Conservation (phyloP, 768 basidiomycete genomes). For the Tephrocybe sp. region DNA sequence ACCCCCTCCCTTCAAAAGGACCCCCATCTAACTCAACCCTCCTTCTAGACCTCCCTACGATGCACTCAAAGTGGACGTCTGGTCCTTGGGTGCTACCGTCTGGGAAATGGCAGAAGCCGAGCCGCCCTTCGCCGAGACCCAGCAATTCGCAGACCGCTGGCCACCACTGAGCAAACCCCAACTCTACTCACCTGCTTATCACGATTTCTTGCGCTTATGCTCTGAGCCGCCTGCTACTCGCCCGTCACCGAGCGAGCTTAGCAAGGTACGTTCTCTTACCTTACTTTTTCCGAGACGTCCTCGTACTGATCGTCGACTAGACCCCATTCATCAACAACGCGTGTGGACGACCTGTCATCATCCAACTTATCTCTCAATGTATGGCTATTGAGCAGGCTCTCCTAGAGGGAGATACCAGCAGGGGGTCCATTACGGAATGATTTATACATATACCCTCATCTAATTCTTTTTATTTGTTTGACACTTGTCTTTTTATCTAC, state of each 20-base stretch:
- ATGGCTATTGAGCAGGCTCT: slow-evolving; percentile 59
- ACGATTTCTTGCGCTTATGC: slow-evolving; percentile 70
- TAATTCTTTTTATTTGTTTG: neutral
- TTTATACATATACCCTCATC: slow-evolving; percentile 12
- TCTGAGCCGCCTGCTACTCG: slow-evolving; percentile 58
- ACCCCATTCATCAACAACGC: slow-evolving; percentile 66
- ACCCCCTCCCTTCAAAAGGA: neutral
- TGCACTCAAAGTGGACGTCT: slow-evolving; percentile 73
- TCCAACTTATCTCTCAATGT: slow-evolving; percentile 67
- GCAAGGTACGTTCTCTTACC: slow-evolving; percentile 46
- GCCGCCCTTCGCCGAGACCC: slow-evolving; percentile 68
- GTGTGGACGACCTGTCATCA: slow-evolving; percentile 66
- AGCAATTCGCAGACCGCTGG: slow-evolving; percentile 62
- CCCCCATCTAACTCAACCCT: slow-evolving; percentile 11
- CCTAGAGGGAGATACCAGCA: slow-evolving; percentile 24
- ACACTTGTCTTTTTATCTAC: neutral
- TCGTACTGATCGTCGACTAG: slow-evolving; percentile 30
- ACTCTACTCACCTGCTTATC: slow-evolving; percentile 65
- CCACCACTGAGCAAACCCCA: slow-evolving; percentile 61
- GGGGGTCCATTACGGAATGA: slow-evolving; percentile 18
- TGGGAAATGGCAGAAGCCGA: slow-evolving; percentile 80
- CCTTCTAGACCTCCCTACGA: slow-evolving; percentile 62
- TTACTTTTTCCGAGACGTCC: neutral
- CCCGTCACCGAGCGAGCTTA: slow-evolving; percentile 55
- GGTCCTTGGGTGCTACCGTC: slow-evolving; percentile 81